These are phyloP conservation scores for Phytophthora litchii DNA, from an alignment of 352 stramenopile species.

Conservation along the genomic window DNA sequence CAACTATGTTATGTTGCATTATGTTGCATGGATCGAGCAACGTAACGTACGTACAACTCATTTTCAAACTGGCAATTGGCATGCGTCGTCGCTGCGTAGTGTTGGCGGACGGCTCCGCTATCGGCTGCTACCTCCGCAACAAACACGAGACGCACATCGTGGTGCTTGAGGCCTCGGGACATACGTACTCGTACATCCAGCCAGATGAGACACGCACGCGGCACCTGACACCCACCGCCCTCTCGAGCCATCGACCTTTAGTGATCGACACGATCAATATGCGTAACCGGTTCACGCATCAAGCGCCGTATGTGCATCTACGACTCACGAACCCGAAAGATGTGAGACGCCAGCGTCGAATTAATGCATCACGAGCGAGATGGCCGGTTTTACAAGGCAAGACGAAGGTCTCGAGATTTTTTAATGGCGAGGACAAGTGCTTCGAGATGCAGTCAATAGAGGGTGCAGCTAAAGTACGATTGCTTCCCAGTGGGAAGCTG, in stretches of 20 bases:
- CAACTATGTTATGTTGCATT: neutral
- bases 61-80: constrained; percentile 18
- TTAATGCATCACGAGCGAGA: constrained; percentile 26
- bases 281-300: constrained; percentile 53
- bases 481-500: constrained; percentile 45
- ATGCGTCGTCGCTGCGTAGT: constrained; percentile 50
- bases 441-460: constrained; percentile 77
- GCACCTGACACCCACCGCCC: constrained; percentile 63
- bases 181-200: constrained; percentile 64
- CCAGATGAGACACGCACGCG: constrained; percentile 52
- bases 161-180: constrained; percentile 62
- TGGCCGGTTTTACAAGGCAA: constrained; percentile 33
- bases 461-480: constrained; percentile 49
- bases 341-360: constrained; percentile 29
- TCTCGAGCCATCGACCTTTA: constrained; percentile 50
- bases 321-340: constrained; percentile 14
- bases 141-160: constrained; percentile 62
- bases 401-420: constrained; percentile 33
- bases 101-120: constrained; percentile 53
- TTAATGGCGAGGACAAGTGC: constrained; percentile 35
- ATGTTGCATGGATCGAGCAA: neutral
- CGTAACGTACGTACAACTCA: constrained; percentile 5
- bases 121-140: constrained; percentile 52
- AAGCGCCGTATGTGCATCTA: constrained; percentile 55
- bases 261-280: constrained; percentile 50